Evolutionary conservation across 2,329 filamentous ascomycete species (phyloP), one percentile per base, ranked within the genome.

Genomic region (Myotisia sp.): DNA sequence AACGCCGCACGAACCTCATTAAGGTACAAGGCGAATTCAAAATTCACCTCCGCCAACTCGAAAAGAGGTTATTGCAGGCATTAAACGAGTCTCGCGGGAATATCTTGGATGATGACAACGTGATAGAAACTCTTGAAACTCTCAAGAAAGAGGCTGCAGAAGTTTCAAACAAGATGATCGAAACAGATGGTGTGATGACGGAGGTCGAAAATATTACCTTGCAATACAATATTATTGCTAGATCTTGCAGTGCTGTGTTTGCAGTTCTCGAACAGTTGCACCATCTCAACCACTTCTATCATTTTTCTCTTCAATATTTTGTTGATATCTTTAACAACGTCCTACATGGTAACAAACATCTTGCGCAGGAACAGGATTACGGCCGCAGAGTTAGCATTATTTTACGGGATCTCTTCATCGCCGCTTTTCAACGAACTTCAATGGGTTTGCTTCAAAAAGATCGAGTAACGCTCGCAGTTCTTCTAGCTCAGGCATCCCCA

Each of bases 11-110:
- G 22, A 95, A 98, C 55, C 76, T 98, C 45, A 92, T 95, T 70
- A 98, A 98, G 64, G 74, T 94, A 49, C 90, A 98, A 63, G 90
- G 90, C 50, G 92, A 98, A 60, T 98, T 98, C 70, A 94, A 92
- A 63, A 78, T 95, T n/a, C 87, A 94, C 59, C 73, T 98, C 27
- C 79, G 90, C 42, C 83, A 92, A 56, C 71, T 98, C 18, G 92
- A 98, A 66, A 94, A 93, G 62, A 78, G 82, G 37, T 69, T 98
- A 33, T 65, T 98, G 30, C 85, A 94, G 56, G 87, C 92, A 17
- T 76, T 98, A 51, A 98, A 98, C 52, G 87, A 94, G 59, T 95
- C 87, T 37, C 82, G 84, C 33, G 90, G 90, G 47, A 98, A 98
- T 50, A 98, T 98, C 48, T 73, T 98, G 29, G 90, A 98, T 54